Percentiles rank a stretch among this genome's conserved stretches.
Evolutionary conservation across 768 basidiomycete genomes (phyloP).

Genomic region (Chalciporus chontae): DNA sequence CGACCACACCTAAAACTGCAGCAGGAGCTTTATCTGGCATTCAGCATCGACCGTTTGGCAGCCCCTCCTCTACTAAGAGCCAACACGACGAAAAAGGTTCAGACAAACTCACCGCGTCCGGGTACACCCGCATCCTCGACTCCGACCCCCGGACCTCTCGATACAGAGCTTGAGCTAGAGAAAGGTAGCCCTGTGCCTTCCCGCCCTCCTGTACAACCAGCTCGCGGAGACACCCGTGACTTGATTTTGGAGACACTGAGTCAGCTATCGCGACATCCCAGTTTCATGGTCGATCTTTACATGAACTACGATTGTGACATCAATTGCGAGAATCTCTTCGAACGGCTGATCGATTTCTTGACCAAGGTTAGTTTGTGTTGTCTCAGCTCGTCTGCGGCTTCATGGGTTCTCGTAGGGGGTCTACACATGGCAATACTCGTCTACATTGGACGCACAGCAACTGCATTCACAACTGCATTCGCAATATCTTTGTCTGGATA

Average conservation of each 20-base stretch:
- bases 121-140: constrained; percentile 46
- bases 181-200: constrained; percentile 49
- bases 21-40: constrained; percentile 91
- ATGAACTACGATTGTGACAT: constrained; percentile 96
- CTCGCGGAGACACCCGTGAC: constrained; percentile 83
- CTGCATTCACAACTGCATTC: constrained; percentile 73
- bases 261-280: constrained; percentile 76
- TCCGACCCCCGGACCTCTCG: constrained; percentile 39
- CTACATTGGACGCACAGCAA: constrained; percentile 59
- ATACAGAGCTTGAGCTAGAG: constrained; percentile 42
- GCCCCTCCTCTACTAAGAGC: constrained; percentile 41
- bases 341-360: constrained; percentile 82
- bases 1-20: constrained; percentile 85
- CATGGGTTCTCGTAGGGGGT: constrained; percentile 54
- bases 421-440: constrained; percentile 63
- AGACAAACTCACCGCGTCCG: constrained; percentile 47
- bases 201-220: constrained; percentile 64
- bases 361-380: constrained; percentile 58
- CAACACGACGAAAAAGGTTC: constrained; percentile 30
- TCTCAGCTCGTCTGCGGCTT: constrained; percentile 2
- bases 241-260: constrained; percentile 85
- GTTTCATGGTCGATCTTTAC: constrained; percentile 95
- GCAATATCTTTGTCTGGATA: constrained; percentile 85
- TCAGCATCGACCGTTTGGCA: constrained; percentile 87
- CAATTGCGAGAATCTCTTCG: constrained; percentile 95